Evolutionary conservation across 352 stramenopile species (phyloP).

Genomic region (Pythium apleroticum): DNA sequence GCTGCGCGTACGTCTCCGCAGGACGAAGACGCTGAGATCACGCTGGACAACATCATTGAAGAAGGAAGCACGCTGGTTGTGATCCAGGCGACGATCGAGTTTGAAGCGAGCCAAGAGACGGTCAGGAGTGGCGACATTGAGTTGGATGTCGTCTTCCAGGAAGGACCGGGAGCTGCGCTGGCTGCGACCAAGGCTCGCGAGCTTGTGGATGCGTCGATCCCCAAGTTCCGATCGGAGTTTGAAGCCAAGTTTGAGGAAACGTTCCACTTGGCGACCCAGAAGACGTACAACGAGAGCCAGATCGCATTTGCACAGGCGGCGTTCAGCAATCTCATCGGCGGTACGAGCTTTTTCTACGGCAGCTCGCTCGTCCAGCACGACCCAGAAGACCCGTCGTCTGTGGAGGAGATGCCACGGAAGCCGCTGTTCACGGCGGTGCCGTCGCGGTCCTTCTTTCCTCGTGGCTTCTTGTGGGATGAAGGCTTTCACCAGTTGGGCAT

Average conservation of each 20-base stretch:
- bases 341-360: conserved; percentile 91
- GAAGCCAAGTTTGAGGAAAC: conserved; percentile 52
- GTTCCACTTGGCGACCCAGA: conserved; percentile 39
- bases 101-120: conserved; percentile 25
- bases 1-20: conserved; percentile 31
- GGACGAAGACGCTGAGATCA: conserved; percentile 46
- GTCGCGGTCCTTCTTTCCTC: conserved; percentile 93
- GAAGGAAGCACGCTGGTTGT: conserved; percentile 67
- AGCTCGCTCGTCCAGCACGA: conserved; percentile 73
- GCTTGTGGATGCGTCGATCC: conserved; percentile 11
- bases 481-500: conserved; percentile 93
- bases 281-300: conserved; percentile 51
- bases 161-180: conserved; percentile 32
- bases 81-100: conserved; percentile 64
- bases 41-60: conserved; percentile 67
- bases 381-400: conserved; percentile 28
- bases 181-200: conserved; percentile 11
- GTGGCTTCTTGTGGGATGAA: conserved; percentile 95
- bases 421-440: conserved; percentile 88
- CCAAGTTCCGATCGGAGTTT: conserved; percentile 33
- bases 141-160: conserved; percentile 68
- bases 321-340: conserved; percentile 90
- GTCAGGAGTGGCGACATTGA: conserved; percentile 49
- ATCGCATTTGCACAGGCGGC: conserved; percentile 76
- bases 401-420: conserved; percentile 43